Percentiles rank a stretch among this genome's conserved stretches.
phyloP scores from a whole-genome alignment of 2,329 filamentous ascomycete genomes.

The Colletotrichum simmondsii region DNA sequence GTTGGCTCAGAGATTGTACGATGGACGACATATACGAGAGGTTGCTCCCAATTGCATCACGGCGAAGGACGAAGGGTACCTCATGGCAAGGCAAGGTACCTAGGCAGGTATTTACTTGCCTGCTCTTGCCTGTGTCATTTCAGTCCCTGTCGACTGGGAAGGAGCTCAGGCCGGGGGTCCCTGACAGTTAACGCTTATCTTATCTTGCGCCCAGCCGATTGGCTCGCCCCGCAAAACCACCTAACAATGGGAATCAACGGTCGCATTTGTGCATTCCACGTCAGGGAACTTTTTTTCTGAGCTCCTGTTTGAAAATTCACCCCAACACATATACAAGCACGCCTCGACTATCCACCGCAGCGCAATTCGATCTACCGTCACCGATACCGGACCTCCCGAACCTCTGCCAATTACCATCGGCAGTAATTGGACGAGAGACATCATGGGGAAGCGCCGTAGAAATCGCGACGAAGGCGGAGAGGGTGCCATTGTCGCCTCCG shows the following conservation, averaged over 20 bases:
- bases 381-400: neutral
- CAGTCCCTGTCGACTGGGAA: neutral
- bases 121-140: neutral
- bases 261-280: neutral
- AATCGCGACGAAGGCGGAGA: slow-evolving; percentile 26
- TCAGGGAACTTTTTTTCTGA: slow-evolving; percentile 4
- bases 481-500: slow-evolving; percentile 12
- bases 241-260: neutral
- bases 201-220: neutral
- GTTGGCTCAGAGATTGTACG: neutral
- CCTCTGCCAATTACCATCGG: neutral
- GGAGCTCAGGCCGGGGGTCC: neutral
- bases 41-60: neutral
- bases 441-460: slow-evolving; percentile 23
- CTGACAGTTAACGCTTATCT: neutral
- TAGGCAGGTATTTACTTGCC: too few relatives aligned
- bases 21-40: neutral
- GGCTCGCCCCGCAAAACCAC: neutral
- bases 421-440: neutral
- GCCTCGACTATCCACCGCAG: neutral
- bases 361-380: neutral
- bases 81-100: too few relatives aligned
- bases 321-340: neutral
- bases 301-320: neutral
- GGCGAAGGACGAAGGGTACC: neutral